Conservation (phyloP, 2,329 filamentous ascomycete genomes). For the Fusarium sacchari region DNA sequence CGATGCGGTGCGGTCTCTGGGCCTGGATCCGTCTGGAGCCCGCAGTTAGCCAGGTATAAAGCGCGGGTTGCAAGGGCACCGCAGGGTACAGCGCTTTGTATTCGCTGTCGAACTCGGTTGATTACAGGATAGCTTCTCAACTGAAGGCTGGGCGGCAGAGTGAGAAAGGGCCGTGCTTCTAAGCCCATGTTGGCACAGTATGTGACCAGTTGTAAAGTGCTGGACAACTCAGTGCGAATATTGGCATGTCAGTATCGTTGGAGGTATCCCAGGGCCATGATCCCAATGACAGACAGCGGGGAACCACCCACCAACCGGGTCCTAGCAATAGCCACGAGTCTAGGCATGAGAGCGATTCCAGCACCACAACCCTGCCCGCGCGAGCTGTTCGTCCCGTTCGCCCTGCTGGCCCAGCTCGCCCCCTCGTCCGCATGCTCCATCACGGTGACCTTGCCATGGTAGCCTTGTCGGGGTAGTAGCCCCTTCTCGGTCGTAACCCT, state of each 20-base stretch:
- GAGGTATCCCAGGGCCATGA: constrained; percentile 30
- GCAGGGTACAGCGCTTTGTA: constrained; percentile 31
- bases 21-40: constrained; percentile 38
- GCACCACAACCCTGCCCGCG: constrained; percentile 37
- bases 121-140: constrained; percentile 3
- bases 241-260: constrained; percentile 21
- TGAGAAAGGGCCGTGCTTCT: constrained; percentile 32
- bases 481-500: constrained; percentile 44
- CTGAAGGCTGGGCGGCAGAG: constrained; percentile 6
- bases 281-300: constrained; percentile 42
- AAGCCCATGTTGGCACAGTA: constrained; percentile 26
- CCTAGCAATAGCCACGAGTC: constrained; percentile 41
- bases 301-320: constrained; percentile 42
- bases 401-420: constrained; percentile 39
- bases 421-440: constrained; percentile 35
- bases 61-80: constrained; percentile 28
- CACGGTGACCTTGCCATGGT: constrained; percentile 37
- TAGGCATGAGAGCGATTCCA: constrained; percentile 37
- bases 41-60: constrained; percentile 36
- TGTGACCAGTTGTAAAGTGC: not conserved
- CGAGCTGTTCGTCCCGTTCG: constrained; percentile 41
- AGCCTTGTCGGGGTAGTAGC: constrained; percentile 41
- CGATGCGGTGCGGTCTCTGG: constrained; percentile 38
- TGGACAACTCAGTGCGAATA: constrained; percentile 25
- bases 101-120: constrained; percentile 23